These are phyloP conservation scores for Gnaphalium uliginosum DNA, from an alignment of 129 eudicot genomes.

Conservation along the genomic window DNA sequence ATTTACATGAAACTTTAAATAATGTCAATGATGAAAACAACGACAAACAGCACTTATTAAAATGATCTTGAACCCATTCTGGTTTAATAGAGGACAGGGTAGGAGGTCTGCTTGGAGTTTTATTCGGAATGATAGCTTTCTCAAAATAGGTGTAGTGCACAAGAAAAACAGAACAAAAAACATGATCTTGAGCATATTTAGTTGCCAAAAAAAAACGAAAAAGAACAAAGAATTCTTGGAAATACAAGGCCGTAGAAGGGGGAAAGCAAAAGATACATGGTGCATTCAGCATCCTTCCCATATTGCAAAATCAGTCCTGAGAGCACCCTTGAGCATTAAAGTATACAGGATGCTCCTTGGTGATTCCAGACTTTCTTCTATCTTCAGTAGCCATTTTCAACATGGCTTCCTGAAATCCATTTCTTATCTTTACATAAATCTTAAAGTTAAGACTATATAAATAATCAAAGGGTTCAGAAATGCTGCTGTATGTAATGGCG, in stretches of 20 bases:
- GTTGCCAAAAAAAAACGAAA: too few species aligned
- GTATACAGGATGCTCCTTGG: slow-evolving; percentile 43
- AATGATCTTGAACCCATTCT: not conserved
- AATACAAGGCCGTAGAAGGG: not conserved
- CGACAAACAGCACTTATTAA: not conserved
- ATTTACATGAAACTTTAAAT: not conserved
- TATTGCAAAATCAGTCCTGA: slow-evolving; percentile 46
- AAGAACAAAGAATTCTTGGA: not conserved
- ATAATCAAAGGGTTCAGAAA: slow-evolving; percentile 47
- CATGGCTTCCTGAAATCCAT: slow-evolving; percentile 56
- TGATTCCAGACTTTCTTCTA: slow-evolving; percentile 36
- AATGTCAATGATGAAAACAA: not conserved
- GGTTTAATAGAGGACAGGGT: not conserved
- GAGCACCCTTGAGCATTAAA: slow-evolving; percentile 51
- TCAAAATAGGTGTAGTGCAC: too few species aligned
- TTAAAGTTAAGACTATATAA: slow-evolving; percentile 31
- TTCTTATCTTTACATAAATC: slow-evolving; percentile 41
- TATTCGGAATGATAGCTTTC: not conserved
- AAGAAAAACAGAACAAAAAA: not conserved
- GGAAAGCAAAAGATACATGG: slow-evolving; percentile 43
- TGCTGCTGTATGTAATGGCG: slow-evolving; percentile 45
- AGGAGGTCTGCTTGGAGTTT: not conserved
- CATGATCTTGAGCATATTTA: not conserved
- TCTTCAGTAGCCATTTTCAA: slow-evolving; percentile 43
- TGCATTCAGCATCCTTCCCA: slow-evolving; percentile 42